These are phyloP conservation scores for Ogataea corticis DNA, from an alignment of 805 yeast genomes.

Conservation along the genomic window DNA sequence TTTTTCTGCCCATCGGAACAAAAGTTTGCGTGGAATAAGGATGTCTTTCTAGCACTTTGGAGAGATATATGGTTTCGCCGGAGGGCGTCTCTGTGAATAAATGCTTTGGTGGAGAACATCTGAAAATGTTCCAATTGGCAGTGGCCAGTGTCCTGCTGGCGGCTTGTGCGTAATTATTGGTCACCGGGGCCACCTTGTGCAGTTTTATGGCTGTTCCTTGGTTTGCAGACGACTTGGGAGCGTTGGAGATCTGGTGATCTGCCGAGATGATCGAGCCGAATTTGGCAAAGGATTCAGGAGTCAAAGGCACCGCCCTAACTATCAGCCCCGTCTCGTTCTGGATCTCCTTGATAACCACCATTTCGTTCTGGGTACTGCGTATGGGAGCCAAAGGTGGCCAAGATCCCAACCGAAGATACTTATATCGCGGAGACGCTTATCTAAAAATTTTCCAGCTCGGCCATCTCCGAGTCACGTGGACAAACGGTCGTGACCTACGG, in stretches of 20 bases:
- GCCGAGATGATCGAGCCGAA: slow-evolving; percentile 83
- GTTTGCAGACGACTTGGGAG: slow-evolving; percentile 61
- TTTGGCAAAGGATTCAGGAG: slow-evolving; percentile 63
- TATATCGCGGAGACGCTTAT: slow-evolving; percentile 5
- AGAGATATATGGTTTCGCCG: slow-evolving; percentile 36
- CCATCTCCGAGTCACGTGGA: background rate
- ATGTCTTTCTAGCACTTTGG: slow-evolving; percentile 84
- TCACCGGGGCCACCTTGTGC: slow-evolving; percentile 68
- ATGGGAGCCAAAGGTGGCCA: no score
- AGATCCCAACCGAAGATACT: no score
- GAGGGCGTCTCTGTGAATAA: slow-evolving; percentile 37
- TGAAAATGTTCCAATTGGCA: slow-evolving; percentile 79
- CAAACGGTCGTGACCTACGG: background rate
- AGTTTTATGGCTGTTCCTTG: slow-evolving; percentile 92
- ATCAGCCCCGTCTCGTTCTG: slow-evolving; percentile 17
- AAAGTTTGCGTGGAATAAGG: slow-evolving; percentile 89
- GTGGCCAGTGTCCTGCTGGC: slow-evolving; percentile 50
- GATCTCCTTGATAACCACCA: slow-evolving; percentile 45
- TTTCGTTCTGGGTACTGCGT: slow-evolving; percentile 16
- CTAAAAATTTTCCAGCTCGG: slow-evolving; percentile 1
- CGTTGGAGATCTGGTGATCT: slow-evolving; percentile 60
- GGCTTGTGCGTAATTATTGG: slow-evolving; percentile 48
- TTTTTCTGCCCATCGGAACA: slow-evolving; percentile 77
- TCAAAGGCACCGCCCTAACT: slow-evolving; percentile 54
- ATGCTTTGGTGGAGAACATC: slow-evolving; percentile 77